A percentile compares a stretch with the other conserved stretches of the same genome.
Conservation (phyloP, 805 yeast genomes). For the Candida ovalis region DNA sequence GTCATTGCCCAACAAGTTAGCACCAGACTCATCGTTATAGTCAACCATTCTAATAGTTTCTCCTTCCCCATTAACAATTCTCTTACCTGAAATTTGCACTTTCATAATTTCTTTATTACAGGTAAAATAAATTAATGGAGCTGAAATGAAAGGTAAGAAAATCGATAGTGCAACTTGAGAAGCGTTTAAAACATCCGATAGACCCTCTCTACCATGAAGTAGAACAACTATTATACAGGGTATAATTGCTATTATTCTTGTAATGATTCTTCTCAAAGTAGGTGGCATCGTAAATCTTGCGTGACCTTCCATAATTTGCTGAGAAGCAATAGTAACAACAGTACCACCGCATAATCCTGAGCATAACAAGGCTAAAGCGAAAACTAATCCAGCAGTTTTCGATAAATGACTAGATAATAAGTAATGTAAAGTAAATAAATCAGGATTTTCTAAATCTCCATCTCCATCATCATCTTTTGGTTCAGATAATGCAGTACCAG, state of each 20-base stretch:
- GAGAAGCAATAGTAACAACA: slow-evolving; percentile 91
- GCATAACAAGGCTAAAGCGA: slow-evolving; percentile 83
- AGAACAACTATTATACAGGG: slow-evolving; percentile 80
- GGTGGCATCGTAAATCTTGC: slow-evolving; percentile 78
- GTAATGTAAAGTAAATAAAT: slow-evolving; percentile 74
- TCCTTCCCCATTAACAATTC: neutral
- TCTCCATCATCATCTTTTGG: slow-evolving; percentile 41
- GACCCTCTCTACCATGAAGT: slow-evolving; percentile 76
- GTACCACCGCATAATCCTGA: slow-evolving; percentile 96
- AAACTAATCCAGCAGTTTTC: slow-evolving; percentile 81
- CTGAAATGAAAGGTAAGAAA: slow-evolving; percentile 81
- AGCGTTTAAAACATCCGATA: slow-evolving; percentile 68
- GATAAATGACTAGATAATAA: slow-evolving; percentile 68
- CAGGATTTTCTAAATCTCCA: slow-evolving; percentile 72
- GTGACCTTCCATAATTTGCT: slow-evolving; percentile 90
- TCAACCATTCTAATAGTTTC: slow-evolving; percentile 11
- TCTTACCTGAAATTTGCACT: slow-evolving; percentile 21
- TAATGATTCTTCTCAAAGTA: slow-evolving; percentile 71
- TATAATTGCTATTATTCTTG: slow-evolving; percentile 77
- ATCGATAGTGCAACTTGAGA: slow-evolving; percentile 81
- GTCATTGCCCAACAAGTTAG: slow-evolving; percentile 5
- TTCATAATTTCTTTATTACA: slow-evolving; percentile 46
- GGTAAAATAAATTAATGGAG: slow-evolving; percentile 83
- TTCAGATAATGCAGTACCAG: slow-evolving; percentile 73
- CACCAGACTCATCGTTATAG: neutral